Conservation (phyloP, 177 flowering plant species). For the Vitis hybrid region DNA sequence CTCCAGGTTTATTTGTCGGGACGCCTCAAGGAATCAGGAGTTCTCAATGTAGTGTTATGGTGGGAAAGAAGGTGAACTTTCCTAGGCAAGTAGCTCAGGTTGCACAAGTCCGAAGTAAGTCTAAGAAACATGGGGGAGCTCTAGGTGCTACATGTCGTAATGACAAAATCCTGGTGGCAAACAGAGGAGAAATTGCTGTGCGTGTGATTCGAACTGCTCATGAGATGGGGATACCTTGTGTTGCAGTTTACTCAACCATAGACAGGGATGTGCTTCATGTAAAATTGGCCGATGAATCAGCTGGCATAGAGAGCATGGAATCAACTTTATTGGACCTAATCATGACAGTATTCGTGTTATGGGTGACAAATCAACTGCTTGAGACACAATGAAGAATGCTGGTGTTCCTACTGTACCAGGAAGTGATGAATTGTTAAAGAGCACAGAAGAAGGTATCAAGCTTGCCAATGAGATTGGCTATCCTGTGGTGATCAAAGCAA, state of each 20-base stretch:
- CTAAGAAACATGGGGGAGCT: conserved; percentile 62
- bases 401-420: conserved; percentile 99
- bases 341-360: conserved; percentile 94
- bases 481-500: conserved; percentile 99
- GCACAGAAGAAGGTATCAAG: conserved; percentile 86
- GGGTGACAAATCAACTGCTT: conserved; percentile 99
- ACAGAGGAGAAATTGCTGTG: conserved; percentile 99
- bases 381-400: conserved; percentile 98
- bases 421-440: conserved; percentile 92
- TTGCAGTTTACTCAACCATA: conserved; percentile 95
- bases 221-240: conserved; percentile 98
- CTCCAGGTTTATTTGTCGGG: conserved; percentile 44
- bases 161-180: conserved; percentile 92
- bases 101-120: conserved; percentile 31
- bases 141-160: conserved; percentile 54
- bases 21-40: conserved; percentile 48
- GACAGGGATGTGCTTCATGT: conserved; percentile 98
- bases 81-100: conserved; percentile 46
- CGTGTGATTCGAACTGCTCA: conserved; percentile 97
- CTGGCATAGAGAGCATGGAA: conserved; percentile 94
- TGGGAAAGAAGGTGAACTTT: conserved; percentile 52
- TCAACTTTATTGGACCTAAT: conserved; percentile 98
- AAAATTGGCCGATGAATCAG: conserved; percentile 93
- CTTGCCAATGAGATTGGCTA: conserved; percentile 87
- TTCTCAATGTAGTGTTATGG: conserved; percentile 73